Evolutionary conservation across 306 rosid genomes (phyloP), one percentile per base, ranked within the genome.

Genomic region (Acacia confusa): DNA sequence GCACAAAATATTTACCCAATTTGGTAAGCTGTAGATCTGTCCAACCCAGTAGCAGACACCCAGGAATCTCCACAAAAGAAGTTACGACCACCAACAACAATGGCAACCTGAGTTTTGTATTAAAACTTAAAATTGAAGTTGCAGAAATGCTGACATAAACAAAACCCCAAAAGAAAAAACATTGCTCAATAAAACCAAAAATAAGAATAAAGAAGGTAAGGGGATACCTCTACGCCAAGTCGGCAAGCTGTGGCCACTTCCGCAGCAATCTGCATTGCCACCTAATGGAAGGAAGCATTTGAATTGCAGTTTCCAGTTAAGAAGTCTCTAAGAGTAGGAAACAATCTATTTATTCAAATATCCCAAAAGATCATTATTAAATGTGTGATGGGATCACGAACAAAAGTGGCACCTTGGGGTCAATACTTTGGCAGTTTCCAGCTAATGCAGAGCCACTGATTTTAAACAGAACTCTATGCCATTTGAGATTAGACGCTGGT

Each of bases 401-500:
- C 20, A 76, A 45, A 82, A 79, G n/a, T 8, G 60, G 69, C 78
- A 85, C 90, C 90, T 85, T 77, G 52, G 85, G 86, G 58, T 87
- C 90, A 17, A 79, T 87, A 45, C 79, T 85, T 82, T 84, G 90
- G 86, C 86, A 75, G 74, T 84, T 85, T 76, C 90, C 90, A 50
- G 82, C 81, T 60, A 87, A 79, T 32, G 90, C 90, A 75, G 86
- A 71, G 66, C 86, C 90, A 12, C 88, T 87, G 40, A 87, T 84
- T 85, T 85, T 87, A 76, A 87, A 74, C 81, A 87, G 74, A 41
- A 84, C 86, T 77, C 88, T 85, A 9, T 17, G 81, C 90, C 90
- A 82, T 82, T 87, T 87, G 64, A 82, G 71, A 77, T 84, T 82
- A 3, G 79, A 43, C 2, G 79, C 73, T 2, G 83, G 82, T 64